Evolutionary conservation across 2,329 filamentous ascomycete genomes (phyloP).

Genomic region (Scedosporium dehoogii): DNA sequence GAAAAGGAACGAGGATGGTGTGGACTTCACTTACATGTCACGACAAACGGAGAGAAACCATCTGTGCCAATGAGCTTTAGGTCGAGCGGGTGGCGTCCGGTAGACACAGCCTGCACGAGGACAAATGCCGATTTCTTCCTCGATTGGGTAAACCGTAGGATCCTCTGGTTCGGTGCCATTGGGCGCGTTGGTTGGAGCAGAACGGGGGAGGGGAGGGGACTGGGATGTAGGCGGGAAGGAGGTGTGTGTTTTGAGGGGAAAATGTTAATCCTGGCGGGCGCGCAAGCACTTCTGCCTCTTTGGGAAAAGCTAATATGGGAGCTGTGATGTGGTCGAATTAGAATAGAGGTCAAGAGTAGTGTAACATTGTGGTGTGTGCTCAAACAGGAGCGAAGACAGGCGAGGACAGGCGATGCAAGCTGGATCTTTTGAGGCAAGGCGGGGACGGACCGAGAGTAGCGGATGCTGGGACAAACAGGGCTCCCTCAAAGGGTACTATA

Average conservation of each 20-base stretch:
- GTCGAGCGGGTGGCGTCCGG: conserved; percentile 45
- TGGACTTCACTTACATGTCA: conserved; percentile 38
- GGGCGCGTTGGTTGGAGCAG: too few species aligned
- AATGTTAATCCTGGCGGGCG: neutral
- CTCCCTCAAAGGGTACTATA: too few species aligned
- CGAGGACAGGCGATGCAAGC: neutral
- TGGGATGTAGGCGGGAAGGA: neutral
- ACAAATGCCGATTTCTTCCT: conserved; percentile 43
- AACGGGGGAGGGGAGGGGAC: neutral
- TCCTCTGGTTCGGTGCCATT: conserved; percentile 11
- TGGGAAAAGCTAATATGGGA: neutral
- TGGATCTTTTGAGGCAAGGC: neutral
- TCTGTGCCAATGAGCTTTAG: conserved; percentile 61
- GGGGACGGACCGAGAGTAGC: neutral
- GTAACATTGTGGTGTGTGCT: neutral
- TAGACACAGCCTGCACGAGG: conserved; percentile 48
- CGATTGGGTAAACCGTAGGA: conserved; percentile 51
- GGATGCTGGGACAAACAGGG: too few species aligned
- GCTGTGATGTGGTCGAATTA: neutral
- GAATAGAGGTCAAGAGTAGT: neutral
- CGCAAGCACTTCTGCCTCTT: neutral
- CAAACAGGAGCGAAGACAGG: too few species aligned
- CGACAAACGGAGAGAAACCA: conserved; percentile 48
- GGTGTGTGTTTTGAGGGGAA: neutral
- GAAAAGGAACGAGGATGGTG: neutral